Base-by-base conservation (phyloP, 1,139 yeast species). In the Yamadazyma pseudoaaseri region DNA sequence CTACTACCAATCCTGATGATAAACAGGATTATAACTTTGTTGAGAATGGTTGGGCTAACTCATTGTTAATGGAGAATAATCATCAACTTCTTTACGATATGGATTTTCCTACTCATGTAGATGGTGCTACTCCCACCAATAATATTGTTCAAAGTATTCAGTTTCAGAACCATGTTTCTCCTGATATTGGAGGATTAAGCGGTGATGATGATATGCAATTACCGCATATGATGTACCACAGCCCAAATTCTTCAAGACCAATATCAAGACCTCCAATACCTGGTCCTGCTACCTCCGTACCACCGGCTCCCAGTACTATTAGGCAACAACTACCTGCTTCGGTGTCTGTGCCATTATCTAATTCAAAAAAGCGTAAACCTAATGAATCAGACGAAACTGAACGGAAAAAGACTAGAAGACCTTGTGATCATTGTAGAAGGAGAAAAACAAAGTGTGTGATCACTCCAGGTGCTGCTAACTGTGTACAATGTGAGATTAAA, bases 341-440 rank as follows among this genome's bases (percentile, higher is more conserved):
- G 25, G 11, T 8, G 25, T 12, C 9, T 6, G 6, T 18, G 20
- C 9, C 20, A 9, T 7, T 6, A 7, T 6, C 7, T 6, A 11
- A 34, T 26, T 33, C 20, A 20, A 25, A 25, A n/a, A 24, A 30
- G 29, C 23, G 27, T 3, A 30, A 22, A 22, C 20, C 20, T 18
- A 9, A 9, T 18, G 20, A 6, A 6, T 6, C n/a, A 9, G 25
- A 22, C 5, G 14, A 16, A 12, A 16, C 24, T 29, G 16, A 31
- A 20, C n/a, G 32, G 16, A 3, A 33, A 27, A 22, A 45, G 45
- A 33, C 34, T 38, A 49, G 11, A 61, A 59, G 75, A 11, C 82
- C 85, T 1, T 82, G 90, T 52, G 86, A 80, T 48, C 85, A 79
- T 47, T 82, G 90, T 54, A 64, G 86, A 35, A 62, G 84, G 38